Evolutionary conservation across 2,329 filamentous ascomycete genomes (phyloP).

Genomic region (Colletotrichum sp.): DNA sequence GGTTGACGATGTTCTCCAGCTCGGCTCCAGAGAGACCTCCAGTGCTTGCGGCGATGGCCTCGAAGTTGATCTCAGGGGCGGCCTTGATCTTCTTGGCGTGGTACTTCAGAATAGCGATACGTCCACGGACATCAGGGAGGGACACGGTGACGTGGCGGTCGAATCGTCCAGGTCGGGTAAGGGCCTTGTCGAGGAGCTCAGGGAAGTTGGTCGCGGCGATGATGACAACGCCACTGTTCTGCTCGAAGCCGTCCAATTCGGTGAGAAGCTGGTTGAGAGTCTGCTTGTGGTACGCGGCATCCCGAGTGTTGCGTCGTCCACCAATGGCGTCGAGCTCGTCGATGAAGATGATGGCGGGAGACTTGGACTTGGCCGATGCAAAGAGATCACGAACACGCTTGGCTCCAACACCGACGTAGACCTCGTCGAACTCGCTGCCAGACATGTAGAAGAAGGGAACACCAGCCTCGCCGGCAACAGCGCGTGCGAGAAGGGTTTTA

Average conservation of each 20-base stretch:
- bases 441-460: slow-evolving; percentile 99
- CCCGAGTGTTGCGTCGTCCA: slow-evolving; percentile 88
- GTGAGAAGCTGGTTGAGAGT: slow-evolving; percentile 97
- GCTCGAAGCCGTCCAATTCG: slow-evolving; percentile 95
- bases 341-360: slow-evolving; percentile 93
- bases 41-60: slow-evolving; percentile 84
- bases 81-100: slow-evolving; percentile 92
- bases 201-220: slow-evolving; percentile 97
- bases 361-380: slow-evolving; percentile 79
- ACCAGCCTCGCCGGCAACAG: slow-evolving; percentile 94
- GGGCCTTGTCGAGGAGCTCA: slow-evolving; percentile 89
- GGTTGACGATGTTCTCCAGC: slow-evolving; percentile 95
- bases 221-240: slow-evolving; percentile 93
- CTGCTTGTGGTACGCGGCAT: slow-evolving; percentile 95
- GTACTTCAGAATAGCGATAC: slow-evolving; percentile 90
- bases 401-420: slow-evolving; percentile 95
- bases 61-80: slow-evolving; percentile 79
- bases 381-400: slow-evolving; percentile 98
- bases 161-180: slow-evolving; percentile 96
- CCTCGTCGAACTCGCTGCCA: slow-evolving; percentile 96
- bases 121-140: slow-evolving; percentile 90
- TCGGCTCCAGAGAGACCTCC: slow-evolving; percentile 95
- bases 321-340: slow-evolving; percentile 95
- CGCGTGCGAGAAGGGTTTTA: slow-evolving; percentile 93
- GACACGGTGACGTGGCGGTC: slow-evolving; percentile 90